These are phyloP conservation scores for Tilletia walkeri DNA, from an alignment of 1,284 basidiomycete genomes.

Conservation along the genomic window DNA sequence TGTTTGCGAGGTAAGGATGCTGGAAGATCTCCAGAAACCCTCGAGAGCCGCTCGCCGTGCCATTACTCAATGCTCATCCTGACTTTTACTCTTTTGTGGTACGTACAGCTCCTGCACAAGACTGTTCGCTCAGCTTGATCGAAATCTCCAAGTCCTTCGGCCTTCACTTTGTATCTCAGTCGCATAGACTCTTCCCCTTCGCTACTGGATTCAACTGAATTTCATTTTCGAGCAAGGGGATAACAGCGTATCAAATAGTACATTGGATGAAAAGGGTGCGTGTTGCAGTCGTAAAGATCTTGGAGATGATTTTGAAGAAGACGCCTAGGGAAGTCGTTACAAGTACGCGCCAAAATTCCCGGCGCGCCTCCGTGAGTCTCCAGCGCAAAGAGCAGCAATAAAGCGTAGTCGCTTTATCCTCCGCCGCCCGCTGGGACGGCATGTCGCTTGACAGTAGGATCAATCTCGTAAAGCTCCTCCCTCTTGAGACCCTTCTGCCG, in stretches of 20 bases:
- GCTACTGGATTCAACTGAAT: too few species aligned
- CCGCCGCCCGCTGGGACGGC: neutral
- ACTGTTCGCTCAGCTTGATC: neutral
- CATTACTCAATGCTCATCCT: neutral
- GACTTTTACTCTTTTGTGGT: too few species aligned
- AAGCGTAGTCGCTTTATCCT: neutral
- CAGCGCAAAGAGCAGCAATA: too few species aligned
- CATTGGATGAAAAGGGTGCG: too few species aligned
- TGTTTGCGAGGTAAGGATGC: neutral
- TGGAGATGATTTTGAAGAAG: too few species aligned
- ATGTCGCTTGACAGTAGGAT: conserved; percentile 12
- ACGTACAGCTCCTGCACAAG: neutral
- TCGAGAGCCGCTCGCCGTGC: neutral
- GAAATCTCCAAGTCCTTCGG: neutral
- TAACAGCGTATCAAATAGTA: too few species aligned
- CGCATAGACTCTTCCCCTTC: too few species aligned
- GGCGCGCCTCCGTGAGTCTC: too few species aligned
- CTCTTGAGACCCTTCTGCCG: conserved; percentile 21
- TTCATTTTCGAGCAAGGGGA: too few species aligned
- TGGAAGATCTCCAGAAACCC: neutral
- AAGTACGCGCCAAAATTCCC: too few species aligned
- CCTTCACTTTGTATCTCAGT: neutral
- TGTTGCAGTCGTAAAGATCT: too few species aligned
- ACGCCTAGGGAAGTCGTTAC: too few species aligned
- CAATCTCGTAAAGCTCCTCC: conserved; percentile 20